These are phyloP conservation scores for Pezicula radicicola DNA, from an alignment of 2,329 filamentous ascomycete species.

Conservation along the genomic window DNA sequence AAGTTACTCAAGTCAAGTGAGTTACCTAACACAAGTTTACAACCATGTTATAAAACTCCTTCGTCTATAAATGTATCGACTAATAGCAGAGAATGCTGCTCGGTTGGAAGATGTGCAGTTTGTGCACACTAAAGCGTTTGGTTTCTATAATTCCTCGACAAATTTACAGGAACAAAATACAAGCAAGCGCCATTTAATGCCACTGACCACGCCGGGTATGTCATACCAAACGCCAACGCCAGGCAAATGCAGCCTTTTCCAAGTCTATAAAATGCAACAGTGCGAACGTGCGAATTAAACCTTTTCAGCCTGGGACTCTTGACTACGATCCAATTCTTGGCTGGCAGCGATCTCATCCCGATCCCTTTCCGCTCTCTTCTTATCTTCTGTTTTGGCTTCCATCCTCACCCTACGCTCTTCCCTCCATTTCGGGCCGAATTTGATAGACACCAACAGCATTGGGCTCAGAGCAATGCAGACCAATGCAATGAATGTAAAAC, in stretches of 20 bases:
- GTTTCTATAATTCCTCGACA: no score
- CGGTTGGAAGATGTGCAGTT: no score
- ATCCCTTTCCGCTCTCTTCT: conserved; percentile 15
- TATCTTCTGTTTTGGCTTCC: conserved; percentile 27
- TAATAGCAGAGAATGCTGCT: no score
- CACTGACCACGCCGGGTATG: background rate
- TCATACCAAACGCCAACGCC: background rate
- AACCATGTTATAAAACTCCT: no score
- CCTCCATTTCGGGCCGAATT: conserved; percentile 47
- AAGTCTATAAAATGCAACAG: background rate
- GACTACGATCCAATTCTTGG: no score
- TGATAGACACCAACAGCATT: conserved; percentile 45
- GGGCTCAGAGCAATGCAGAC: conserved; percentile 47
- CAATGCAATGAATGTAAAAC: conserved; percentile 55
- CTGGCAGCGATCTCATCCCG: background rate
- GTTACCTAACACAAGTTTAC: no score
- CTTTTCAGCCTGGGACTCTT: background rate
- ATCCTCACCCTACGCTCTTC: conserved; percentile 44
- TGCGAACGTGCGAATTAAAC: background rate
- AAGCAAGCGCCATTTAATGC: background rate
- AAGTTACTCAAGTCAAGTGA: no score
- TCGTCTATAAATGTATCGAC: no score
- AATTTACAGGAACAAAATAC: no score
- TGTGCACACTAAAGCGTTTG: no score
- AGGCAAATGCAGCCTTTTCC: background rate